Evolutionary conservation across 139 green algal species (phyloP), one percentile per base, ranked within the genome.

Genomic region (Chlamydomonas sphaeroides): DNA sequence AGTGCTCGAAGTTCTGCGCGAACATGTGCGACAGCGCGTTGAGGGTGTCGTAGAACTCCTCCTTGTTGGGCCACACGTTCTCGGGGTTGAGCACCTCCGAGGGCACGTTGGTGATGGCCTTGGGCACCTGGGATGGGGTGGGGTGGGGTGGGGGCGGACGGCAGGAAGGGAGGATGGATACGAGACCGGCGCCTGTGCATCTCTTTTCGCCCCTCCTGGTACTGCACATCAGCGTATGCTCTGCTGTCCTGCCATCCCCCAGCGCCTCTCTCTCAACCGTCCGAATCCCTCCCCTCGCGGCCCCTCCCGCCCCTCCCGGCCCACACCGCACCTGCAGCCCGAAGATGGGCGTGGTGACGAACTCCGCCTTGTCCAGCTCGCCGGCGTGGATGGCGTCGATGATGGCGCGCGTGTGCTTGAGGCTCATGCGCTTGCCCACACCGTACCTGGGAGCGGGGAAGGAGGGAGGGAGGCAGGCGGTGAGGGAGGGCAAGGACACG

Each of bases 321-420:
- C 45, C 45, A 14, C 53, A n/a, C 53, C 78, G 0, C 68, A 97
- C 93, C 77, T 95, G 74, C 61, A 99, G 89, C 49, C 89, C 83
- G 83, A 99, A 99, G 51, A 98, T 88, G 48, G 93, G 92, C 51
- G 93, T 96, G 35, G 72, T 79, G 7, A 77, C 68, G 71, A 85
- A 95, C 38, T 95, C 81, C 5, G 85, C 92, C 0, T 80, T 59
- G 3, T 70, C 49, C 61, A 99, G 92, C 70, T 95, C 91, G 10
- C 97, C 97, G 67, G 53, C 90, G 91, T 98, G 97, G 77, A 98
- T 98, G 69, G 97, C 96, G 83, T 99, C 92, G 63, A 99, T 92
- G 77, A 99, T 99, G 63, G 94, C 93, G 42, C 97, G 92, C 14
- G 97, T 99, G 90, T 98, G 85, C 75, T 92, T 92, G 32, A 99